Evolutionary conservation across 345 rosid species (phyloP), one percentile per base, ranked within the genome.

Genomic region (Populus alba): DNA sequence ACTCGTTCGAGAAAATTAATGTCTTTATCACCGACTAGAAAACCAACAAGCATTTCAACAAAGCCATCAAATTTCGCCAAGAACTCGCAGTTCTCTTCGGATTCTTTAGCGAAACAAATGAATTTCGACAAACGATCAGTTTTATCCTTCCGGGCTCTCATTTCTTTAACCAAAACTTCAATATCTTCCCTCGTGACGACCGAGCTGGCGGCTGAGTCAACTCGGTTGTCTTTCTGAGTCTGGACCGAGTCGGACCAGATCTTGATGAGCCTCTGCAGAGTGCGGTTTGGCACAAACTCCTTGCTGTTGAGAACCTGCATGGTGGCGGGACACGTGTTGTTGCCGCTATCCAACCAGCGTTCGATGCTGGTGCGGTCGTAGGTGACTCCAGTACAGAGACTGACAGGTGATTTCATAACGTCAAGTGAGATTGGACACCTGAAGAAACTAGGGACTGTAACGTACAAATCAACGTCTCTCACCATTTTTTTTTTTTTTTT

Each of bases 341-440:
- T 85, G 29, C 99, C 99, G 70, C 86, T 79, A 66, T 92, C 97
- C 68, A 96, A 90, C 99, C 99, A 96, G 23, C 89, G 85, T 66
- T 94, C 94, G 82, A 94, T 96, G 82, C 91, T 88, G 73, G 91
- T 75, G 72, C 97, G 95, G 79, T 96, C 99, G 86, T 96, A 94
- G 51, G 99, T 96, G 16, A 96, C 92, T 39, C 99, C 98, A 45
- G 99, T 96, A 87, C 89, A 90, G 79, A 96, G 92, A 80, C 94
- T 96, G 27, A 96, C 98, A 0, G 99, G 98, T 7, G 98, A 94
- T 69, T 75, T 87, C 99, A 96, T 96, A 18, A 96, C 94, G 81
- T 96, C 99, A 1, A 96, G 90, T 9, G 98, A 91, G 47, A 96
- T 93, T n/a, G 99, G 99, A 72, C 99, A 96, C 71, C 82, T 87